Evolutionary conservation across 2,329 filamentous ascomycete species (phyloP), one percentile per base, ranked within the genome.

Genomic region (Fusarium sp.): DNA sequence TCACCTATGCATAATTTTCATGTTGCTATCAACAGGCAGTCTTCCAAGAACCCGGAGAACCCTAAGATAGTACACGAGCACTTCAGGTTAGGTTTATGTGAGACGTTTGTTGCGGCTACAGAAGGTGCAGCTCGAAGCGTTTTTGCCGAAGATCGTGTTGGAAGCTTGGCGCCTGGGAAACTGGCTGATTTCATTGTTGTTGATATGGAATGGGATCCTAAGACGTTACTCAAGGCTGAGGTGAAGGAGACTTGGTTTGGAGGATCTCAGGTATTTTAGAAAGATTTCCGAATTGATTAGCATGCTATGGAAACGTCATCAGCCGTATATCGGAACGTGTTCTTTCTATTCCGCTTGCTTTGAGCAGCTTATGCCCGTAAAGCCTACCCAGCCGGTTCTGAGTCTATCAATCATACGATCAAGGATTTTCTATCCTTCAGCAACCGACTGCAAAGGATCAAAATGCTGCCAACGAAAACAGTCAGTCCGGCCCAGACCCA

Each of bases 21-120:
- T 75, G 84, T 89, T 3, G 88, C 87, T 4, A 86, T 87, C 7
- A 90, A 87, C n/a, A 81, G 89, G n/a, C 83, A 84, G 51, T 88
- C 86, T 1, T 87, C 88, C 4, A 80, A 86, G 30, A 83, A 89
- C 66, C 84, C 84, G 0, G 79, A 79, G 1, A 71, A 76, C 24
- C 76, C 82, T n/a, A 80, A 80, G 32, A 79, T 82, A 5, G 83
- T 89, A 3, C 89, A 90, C 63, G 82, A 83, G 32, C 80, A 88
- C 20, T 90, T 88, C 74, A 82, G 82, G 12, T 78, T 90, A 8
- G 84, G 84, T 1, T 65, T 90, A 35, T 86, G 83, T 53, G 85
- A 88, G 75, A 84, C 87, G 0, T 80, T 90, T 4, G 83, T 82
- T 3, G 88, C 87, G 14, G 88, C 83, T 0, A 87, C 87, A 1